A percentile compares a stretch with the other conserved stretches of the same genome.
Evolutionary conservation across 2,329 filamentous ascomycete species (phyloP).

Genomic region (Aspergillus sergii): DNA sequence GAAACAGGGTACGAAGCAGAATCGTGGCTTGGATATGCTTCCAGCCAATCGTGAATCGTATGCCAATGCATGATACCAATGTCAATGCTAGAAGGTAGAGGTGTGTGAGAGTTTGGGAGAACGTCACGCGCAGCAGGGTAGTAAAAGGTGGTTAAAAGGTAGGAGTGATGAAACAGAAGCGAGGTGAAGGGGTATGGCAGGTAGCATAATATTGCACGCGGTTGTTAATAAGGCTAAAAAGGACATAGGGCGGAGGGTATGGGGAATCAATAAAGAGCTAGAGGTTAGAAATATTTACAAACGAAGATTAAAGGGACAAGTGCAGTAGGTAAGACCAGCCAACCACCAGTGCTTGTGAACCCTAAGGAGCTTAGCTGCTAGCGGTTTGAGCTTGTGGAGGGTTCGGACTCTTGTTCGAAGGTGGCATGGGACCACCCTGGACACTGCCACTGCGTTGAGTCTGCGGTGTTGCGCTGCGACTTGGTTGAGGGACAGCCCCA

Average conservation of each 20-base stretch:
- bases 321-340: slow-evolving; percentile 1
- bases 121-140: neutral
- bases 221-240: neutral
- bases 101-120: neutral
- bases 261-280: slow-evolving; percentile 18
- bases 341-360: neutral
- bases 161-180: neutral
- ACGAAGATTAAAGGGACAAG: slow-evolving; percentile 23
- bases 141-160: neutral
- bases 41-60: slow-evolving; percentile 3
- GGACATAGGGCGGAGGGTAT: slow-evolving; percentile 5
- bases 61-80: slow-evolving; percentile 5
- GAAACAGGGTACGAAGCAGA: slow-evolving; percentile 8
- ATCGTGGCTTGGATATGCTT: slow-evolving; percentile 1
- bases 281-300: slow-evolving; percentile 35
- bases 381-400: slow-evolving; percentile 45
- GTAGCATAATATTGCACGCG: slow-evolving; percentile 1
- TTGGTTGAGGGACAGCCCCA: slow-evolving; percentile 44
- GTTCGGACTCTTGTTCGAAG: slow-evolving; percentile 45
- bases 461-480: slow-evolving; percentile 50
- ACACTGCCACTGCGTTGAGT: slow-evolving; percentile 48
- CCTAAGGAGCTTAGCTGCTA: slow-evolving; percentile 28
- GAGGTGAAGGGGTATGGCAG: slow-evolving; percentile 2
- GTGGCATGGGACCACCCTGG: slow-evolving; percentile 41
- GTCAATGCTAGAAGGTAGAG: neutral